These are phyloP conservation scores for Tephrocybe sp. DNA, from an alignment of 768 basidiomycete genomes.

Conservation along the genomic window DNA sequence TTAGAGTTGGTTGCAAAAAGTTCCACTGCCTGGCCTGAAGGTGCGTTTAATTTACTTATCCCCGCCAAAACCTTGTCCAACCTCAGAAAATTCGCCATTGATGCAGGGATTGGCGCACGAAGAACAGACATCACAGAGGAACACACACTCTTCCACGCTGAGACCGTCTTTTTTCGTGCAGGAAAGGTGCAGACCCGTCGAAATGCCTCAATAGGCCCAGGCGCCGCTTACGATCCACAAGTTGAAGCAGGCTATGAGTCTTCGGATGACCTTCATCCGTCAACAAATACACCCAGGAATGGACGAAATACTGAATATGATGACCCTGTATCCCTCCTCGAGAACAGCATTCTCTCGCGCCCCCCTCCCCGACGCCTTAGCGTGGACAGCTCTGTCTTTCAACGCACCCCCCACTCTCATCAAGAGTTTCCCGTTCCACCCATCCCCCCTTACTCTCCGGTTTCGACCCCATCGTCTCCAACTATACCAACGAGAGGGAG, in stretches of 20 bases:
- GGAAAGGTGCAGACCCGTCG: slow-evolving; percentile 35
- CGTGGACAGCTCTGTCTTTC: slow-evolving; percentile 33
- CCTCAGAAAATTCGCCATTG: not conserved
- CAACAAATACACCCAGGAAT: slow-evolving; percentile 15
- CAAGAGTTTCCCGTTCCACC: slow-evolving; percentile 28
- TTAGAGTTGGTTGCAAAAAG: slow-evolving; percentile 75
- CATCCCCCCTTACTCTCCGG: slow-evolving; percentile 39
- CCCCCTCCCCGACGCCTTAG: slow-evolving; percentile 26
- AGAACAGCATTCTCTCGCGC: not conserved
- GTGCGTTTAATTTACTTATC: slow-evolving; percentile 37
- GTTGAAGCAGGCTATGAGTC: slow-evolving; percentile 29
- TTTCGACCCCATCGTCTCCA: slow-evolving; percentile 19
- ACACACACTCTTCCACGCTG: slow-evolving; percentile 69
- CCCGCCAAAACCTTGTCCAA: not conserved
- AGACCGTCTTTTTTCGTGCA: slow-evolving; percentile 73
- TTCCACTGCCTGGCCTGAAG: slow-evolving; percentile 82
- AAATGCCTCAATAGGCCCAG: slow-evolving; percentile 48
- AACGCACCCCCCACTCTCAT: slow-evolving; percentile 31
- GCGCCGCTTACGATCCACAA: slow-evolving; percentile 30
- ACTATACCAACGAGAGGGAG: slow-evolving; percentile 8
- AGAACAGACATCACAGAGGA: slow-evolving; percentile 79
- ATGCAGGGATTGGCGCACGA: slow-evolving; percentile 63
- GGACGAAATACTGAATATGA: slow-evolving; percentile 6
- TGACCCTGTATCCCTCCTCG: slow-evolving; percentile 4
- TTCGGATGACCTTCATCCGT: slow-evolving; percentile 20